A percentile compares a stretch with the other conserved stretches of the same genome.
phyloP scores from a whole-genome alignment of 1,284 basidiomycete species.

The Gomphus bonarii region DNA sequence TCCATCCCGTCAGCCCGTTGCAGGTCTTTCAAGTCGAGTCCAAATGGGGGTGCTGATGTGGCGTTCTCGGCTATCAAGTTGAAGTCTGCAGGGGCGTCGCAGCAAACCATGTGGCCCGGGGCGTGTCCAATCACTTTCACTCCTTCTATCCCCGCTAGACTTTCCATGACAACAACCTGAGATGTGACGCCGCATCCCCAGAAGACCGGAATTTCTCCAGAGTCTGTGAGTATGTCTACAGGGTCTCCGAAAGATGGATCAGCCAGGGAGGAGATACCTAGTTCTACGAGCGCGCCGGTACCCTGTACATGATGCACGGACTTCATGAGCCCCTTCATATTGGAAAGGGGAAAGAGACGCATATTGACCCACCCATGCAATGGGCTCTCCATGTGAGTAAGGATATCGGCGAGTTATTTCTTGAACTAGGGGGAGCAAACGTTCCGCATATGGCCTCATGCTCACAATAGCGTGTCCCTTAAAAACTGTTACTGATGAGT shows the following conservation, averaged over 20 bases:
- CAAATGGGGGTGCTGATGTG: no score
- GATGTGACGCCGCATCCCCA: background rate
- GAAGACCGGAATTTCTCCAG: background rate
- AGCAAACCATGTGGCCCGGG: conserved; percentile 1
- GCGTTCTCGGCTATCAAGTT: no score
- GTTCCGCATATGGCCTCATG: background rate
- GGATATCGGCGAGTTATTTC: background rate
- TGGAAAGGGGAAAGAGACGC: background rate
- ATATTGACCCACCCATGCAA: background rate
- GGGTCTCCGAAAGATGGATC: background rate
- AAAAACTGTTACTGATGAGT: background rate
- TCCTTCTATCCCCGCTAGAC: background rate
- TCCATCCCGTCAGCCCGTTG: no score
- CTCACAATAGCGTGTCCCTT: background rate
- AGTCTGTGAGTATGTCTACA: background rate
- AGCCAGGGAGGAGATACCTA: background rate
- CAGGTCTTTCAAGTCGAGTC: no score
- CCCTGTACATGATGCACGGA: background rate
- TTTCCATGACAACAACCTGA: conserved; percentile 2
- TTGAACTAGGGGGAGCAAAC: background rate
- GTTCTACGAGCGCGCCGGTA: background rate
- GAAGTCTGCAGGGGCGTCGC: background rate
- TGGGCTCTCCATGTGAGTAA: background rate
- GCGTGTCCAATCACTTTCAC: conserved; percentile 2
- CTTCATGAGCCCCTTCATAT: background rate